These are phyloP conservation scores for Physcia stellaris DNA, from an alignment of 495 filamentous ascomycete genomes.

Conservation along the genomic window DNA sequence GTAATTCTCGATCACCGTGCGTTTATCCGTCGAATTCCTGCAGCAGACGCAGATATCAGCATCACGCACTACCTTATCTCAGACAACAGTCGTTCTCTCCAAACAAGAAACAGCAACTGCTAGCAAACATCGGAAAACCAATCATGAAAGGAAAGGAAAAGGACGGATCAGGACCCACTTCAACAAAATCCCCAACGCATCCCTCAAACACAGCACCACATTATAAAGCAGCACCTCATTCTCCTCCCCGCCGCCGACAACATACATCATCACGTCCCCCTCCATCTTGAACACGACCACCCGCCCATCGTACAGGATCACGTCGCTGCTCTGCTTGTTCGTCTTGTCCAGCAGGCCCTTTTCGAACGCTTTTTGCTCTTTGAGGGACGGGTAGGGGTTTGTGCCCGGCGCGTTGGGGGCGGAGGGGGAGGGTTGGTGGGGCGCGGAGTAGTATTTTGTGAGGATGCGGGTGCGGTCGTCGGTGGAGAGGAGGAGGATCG, in stretches of 20 bases:
- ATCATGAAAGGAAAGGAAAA: not conserved
- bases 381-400: slow-evolving; percentile 67
- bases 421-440: slow-evolving; percentile 52
- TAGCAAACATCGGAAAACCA: no score
- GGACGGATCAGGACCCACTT: slow-evolving; percentile 45
- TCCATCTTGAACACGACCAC: slow-evolving; percentile 97
- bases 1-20: slow-evolving; percentile 96
- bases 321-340: slow-evolving; percentile 84
- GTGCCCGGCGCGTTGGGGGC: slow-evolving; percentile 41
- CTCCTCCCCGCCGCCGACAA: slow-evolving; percentile 82
- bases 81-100: not conserved
- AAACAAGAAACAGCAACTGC: slow-evolving; percentile 1
- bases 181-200: slow-evolving; percentile 80
- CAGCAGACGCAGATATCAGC: no score
- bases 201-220: slow-evolving; percentile 74
- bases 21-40: slow-evolving; percentile 89
- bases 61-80: not conserved
- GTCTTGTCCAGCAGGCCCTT: slow-evolving; percentile 95
- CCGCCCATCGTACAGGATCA: slow-evolving; percentile 90
- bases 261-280: slow-evolving; percentile 93
- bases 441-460: slow-evolving; percentile 86
- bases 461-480: slow-evolving; percentile 85
- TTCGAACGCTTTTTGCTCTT: slow-evolving; percentile 90
- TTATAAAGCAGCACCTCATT: slow-evolving; percentile 96
- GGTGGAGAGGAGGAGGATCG: slow-evolving; percentile 77